phyloP scores from a whole-genome alignment of 1,284 basidiomycete genomes.

The Caloboletus inedulis region DNA sequence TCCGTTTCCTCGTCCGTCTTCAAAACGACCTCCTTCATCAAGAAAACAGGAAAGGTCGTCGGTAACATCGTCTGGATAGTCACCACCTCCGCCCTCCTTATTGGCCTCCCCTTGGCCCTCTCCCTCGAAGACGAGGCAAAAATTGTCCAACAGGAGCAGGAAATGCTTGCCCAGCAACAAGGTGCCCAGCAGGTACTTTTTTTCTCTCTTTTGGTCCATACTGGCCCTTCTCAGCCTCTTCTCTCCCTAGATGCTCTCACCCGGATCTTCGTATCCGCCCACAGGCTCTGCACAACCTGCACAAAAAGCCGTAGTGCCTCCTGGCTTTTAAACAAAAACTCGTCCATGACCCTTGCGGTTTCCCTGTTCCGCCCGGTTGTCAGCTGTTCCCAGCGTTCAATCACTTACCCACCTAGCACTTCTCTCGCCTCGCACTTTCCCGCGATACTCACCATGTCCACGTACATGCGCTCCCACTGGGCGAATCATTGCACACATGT shows the following conservation, averaged over 20 bases:
- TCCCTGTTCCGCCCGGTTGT: neutral
- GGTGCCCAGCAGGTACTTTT: slow-evolving; percentile 81
- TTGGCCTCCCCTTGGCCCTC: slow-evolving; percentile 90
- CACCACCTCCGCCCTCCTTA: slow-evolving; percentile 89
- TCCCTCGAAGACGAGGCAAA: slow-evolving; percentile 95
- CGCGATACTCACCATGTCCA: slow-evolving; percentile 2
- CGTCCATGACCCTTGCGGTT: neutral
- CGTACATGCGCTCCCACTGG: slow-evolving; percentile 12
- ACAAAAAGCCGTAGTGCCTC: slow-evolving; percentile 69
- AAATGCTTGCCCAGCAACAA: slow-evolving; percentile 90
- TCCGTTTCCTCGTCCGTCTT: slow-evolving; percentile 62
- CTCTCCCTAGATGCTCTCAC: slow-evolving; percentile 58
- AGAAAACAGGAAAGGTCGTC: slow-evolving; percentile 64
- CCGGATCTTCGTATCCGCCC: slow-evolving; percentile 52
- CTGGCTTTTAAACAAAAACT: slow-evolving; percentile 55
- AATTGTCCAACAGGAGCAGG: slow-evolving; percentile 92
- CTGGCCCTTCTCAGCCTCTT: slow-evolving; percentile 15
- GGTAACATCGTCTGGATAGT: slow-evolving; percentile 94
- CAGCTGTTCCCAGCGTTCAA: slow-evolving; percentile 6
- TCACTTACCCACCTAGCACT: slow-evolving; percentile 15
- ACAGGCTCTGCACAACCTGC: slow-evolving; percentile 41
- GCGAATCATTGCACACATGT: slow-evolving; percentile 19
- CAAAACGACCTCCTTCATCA: slow-evolving; percentile 61
- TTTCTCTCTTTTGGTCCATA: neutral
- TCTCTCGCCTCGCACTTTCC: slow-evolving; percentile 15